phyloP scores from a whole-genome alignment of 805 yeast species.

The Clavispora asparagi region DNA sequence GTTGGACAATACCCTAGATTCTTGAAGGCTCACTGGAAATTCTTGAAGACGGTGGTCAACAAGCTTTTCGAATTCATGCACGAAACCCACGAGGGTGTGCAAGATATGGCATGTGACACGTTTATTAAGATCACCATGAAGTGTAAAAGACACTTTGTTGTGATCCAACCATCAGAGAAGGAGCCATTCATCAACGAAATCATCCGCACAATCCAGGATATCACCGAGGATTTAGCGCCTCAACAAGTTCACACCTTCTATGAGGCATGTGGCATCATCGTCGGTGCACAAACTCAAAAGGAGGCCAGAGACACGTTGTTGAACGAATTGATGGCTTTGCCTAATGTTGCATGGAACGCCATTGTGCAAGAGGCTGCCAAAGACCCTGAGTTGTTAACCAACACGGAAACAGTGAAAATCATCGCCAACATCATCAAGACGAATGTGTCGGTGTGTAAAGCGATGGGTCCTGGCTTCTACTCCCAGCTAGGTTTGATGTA shows the following conservation, averaged over 20 bases:
- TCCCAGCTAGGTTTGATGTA: slow-evolving; percentile 84
- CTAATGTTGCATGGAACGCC: slow-evolving; percentile 92
- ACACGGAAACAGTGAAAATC: slow-evolving; percentile 83
- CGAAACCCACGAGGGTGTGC: slow-evolving; percentile 99
- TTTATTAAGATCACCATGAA: slow-evolving; percentile 92
- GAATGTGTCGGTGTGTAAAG: slow-evolving; percentile 90
- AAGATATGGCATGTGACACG: slow-evolving; percentile 99
- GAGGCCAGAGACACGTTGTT: slow-evolving; percentile 68
- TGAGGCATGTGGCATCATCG: slow-evolving; percentile 93
- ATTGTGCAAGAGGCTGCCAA: slow-evolving; percentile 80
- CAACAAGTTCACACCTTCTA: slow-evolving; percentile 98
- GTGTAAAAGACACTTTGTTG: slow-evolving; percentile 93
- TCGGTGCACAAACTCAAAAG: slow-evolving; percentile 76
- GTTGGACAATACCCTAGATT: slow-evolving; percentile 99
- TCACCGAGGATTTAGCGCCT: slow-evolving; percentile 90
- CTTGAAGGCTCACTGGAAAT: slow-evolving; percentile 96
- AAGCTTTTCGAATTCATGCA: slow-evolving; percentile 98
- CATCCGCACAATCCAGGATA: slow-evolving; percentile 72
- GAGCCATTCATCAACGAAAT: slow-evolving; percentile 92
- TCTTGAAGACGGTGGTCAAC: slow-evolving; percentile 89
- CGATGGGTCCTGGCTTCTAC: slow-evolving; percentile 87
- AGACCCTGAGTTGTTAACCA: slow-evolving; percentile 73
- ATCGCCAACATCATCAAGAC: slow-evolving; percentile 93
- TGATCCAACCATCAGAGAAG: slow-evolving; percentile 74
- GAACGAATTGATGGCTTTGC: slow-evolving; percentile 78